Conservation (phyloP, 2,329 filamentous ascomycete species). For the Calycina herbarum region DNA sequence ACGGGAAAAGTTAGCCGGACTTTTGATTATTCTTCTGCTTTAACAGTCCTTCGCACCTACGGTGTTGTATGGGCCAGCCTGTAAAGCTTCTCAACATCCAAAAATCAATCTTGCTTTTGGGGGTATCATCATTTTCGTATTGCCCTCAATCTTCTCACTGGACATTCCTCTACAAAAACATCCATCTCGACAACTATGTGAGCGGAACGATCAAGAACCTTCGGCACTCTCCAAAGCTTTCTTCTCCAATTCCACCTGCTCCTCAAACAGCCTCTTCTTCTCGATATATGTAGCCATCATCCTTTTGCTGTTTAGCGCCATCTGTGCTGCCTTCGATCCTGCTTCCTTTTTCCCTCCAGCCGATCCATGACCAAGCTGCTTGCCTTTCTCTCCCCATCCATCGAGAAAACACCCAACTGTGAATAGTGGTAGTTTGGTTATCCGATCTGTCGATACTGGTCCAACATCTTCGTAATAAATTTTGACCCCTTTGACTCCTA, state of each 20-base stretch:
- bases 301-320: conserved; percentile 66
- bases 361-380: conserved; percentile 62
- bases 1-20: too few relatives aligned
- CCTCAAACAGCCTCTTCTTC: conserved; percentile 47
- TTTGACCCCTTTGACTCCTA: conserved; percentile 54
- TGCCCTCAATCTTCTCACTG: neutral
- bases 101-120: neutral
- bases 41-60: too few relatives aligned
- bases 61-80: neutral
- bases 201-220: neutral
- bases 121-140: neutral
- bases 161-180: neutral
- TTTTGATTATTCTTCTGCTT: too few relatives aligned
- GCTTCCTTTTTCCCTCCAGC: conserved; percentile 70
- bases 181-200: neutral
- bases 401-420: conserved; percentile 64
- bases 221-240: conserved; percentile 22
- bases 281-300: conserved; percentile 49
- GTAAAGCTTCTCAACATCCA: neutral
- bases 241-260: conserved; percentile 33
- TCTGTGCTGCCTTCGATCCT: conserved; percentile 63
- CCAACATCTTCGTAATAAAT: conserved; percentile 62
- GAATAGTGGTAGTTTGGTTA: conserved; percentile 56
- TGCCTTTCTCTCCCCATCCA: conserved; percentile 66
- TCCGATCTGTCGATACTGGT: conserved; percentile 53